These are phyloP conservation scores for Talaromyces sp. DNA, from an alignment of 2,329 filamentous ascomycete species.

Conservation along the genomic window DNA sequence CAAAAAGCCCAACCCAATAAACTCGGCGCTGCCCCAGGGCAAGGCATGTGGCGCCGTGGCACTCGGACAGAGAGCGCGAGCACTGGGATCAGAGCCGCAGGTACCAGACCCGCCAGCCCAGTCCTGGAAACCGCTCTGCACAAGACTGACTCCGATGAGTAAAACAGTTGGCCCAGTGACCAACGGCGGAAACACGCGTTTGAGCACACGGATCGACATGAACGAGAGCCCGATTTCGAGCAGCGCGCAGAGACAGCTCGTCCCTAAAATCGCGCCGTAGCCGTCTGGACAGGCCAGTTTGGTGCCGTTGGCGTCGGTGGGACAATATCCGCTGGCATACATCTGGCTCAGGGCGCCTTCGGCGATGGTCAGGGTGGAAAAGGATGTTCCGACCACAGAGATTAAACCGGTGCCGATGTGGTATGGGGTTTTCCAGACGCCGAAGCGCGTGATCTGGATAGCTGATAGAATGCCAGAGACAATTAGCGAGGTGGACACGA, in stretches of 20 bases:
- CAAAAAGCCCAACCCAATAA: slow-evolving; percentile 61
- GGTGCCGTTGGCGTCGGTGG: slow-evolving; percentile 44
- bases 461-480: slow-evolving; percentile 60
- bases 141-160: slow-evolving; percentile 60
- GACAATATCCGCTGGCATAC: slow-evolving; percentile 61
- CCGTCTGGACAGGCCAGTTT: slow-evolving; percentile 58
- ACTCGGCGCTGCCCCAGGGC: slow-evolving; percentile 58
- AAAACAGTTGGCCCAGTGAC: slow-evolving; percentile 64
- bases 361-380: slow-evolving; percentile 61
- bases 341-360: slow-evolving; percentile 57
- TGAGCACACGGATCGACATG: slow-evolving; percentile 53
- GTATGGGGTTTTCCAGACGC: slow-evolving; percentile 58
- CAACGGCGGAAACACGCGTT: slow-evolving; percentile 61
- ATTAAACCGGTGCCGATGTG: slow-evolving; percentile 61
- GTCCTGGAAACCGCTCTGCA: slow-evolving; percentile 57
- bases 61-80: slow-evolving; percentile 52
- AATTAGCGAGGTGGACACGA: slow-evolving; percentile 64
- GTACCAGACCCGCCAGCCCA: slow-evolving; percentile 62
- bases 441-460: slow-evolving; percentile 62
- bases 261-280: slow-evolving; percentile 61
- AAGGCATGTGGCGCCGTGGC: slow-evolving; percentile 55
- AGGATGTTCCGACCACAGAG: slow-evolving; percentile 63
- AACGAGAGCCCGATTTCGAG: slow-evolving; percentile 62
- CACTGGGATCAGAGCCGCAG: slow-evolving; percentile 37
- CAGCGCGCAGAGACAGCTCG: slow-evolving; percentile 40